Conservation (phyloP, 2,329 filamentous ascomycete species). For the Cladosporium sp. region DNA sequence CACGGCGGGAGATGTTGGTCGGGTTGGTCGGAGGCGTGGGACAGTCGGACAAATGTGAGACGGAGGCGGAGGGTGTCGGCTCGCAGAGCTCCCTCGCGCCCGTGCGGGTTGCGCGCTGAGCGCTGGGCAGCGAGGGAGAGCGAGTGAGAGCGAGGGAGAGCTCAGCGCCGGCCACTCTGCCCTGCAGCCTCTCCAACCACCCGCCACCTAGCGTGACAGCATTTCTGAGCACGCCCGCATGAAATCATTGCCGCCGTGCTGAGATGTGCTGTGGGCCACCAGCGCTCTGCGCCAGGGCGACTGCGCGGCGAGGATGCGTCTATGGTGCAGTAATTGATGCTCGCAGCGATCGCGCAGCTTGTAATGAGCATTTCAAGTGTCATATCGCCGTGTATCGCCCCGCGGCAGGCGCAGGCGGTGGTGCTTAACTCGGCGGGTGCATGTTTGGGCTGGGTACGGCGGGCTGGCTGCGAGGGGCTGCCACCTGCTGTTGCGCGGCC, state of each 20-base stretch:
- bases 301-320: too few species aligned
- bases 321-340: too few species aligned
- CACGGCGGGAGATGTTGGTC: not conserved
- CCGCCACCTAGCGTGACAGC: not conserved
- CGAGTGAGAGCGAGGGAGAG: not conserved
- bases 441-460: too few species aligned
- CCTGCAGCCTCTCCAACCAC: not conserved
- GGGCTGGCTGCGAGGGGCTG: too few species aligned
- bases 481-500: not conserved
- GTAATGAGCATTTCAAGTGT: too few species aligned
- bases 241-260: constrained; percentile 2
- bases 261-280: not conserved
- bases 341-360: too few species aligned
- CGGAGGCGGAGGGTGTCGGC: constrained; percentile 2
- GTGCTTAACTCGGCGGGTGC: too few species aligned
- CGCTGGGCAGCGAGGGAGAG: too few species aligned
- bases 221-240: constrained; percentile 1
- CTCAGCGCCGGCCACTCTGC: not conserved
- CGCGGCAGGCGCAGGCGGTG: too few species aligned
- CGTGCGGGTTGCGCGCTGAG: not conserved
- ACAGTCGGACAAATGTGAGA: not conserved
- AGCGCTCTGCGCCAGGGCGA: too few species aligned
- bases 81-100: not conserved
- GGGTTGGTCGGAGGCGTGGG: not conserved
- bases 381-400: too few species aligned